These are phyloP conservation scores for Clavaria fumosa DNA, from an alignment of 768 basidiomycete genomes.

Conservation along the genomic window DNA sequence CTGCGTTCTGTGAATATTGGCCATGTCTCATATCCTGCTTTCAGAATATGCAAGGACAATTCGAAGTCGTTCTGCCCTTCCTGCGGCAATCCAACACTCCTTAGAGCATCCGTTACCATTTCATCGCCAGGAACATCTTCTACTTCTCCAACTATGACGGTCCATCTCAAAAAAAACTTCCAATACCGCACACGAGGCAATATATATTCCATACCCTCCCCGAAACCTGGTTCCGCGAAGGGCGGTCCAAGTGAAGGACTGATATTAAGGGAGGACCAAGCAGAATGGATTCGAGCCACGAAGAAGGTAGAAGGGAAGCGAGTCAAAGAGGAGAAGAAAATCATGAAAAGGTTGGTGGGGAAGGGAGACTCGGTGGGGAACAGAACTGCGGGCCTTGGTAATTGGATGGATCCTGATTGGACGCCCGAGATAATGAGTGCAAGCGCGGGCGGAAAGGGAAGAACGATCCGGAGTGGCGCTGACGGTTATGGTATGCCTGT, in stretches of 20 bases:
- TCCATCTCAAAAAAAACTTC: constrained; percentile 93
- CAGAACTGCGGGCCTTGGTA: constrained; percentile 43
- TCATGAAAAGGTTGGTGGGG: constrained; percentile 47
- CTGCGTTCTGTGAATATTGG: constrained; percentile 4
- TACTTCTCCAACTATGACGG: constrained; percentile 56
- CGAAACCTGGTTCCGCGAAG: constrained; percentile 81
- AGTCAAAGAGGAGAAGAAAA: constrained; percentile 62
- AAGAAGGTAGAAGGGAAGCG: constrained; percentile 58
- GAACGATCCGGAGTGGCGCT: constrained; percentile 31
- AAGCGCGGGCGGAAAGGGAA: constrained; percentile 56
- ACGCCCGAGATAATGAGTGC: constrained; percentile 63
- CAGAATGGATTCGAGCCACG: constrained; percentile 72
- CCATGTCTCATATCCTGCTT: too few species aligned
- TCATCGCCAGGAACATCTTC: constrained; percentile 43
- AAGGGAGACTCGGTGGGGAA: constrained; percentile 33
- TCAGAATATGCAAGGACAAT: constrained; percentile 90
- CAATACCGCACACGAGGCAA: constrained; percentile 88
- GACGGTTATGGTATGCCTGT: constrained; percentile 60
- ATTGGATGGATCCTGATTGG: constrained; percentile 97
- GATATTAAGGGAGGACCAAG: constrained; percentile 86
- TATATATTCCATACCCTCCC: constrained; percentile 81
- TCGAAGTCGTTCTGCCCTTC: constrained; percentile 95
- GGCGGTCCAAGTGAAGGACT: constrained; percentile 67
- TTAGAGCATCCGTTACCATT: constrained; percentile 85
- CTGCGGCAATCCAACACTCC: constrained; percentile 83